phyloP scores from a whole-genome alignment of 805 yeast species.

The Cyberlindnera bimundalis region DNA sequence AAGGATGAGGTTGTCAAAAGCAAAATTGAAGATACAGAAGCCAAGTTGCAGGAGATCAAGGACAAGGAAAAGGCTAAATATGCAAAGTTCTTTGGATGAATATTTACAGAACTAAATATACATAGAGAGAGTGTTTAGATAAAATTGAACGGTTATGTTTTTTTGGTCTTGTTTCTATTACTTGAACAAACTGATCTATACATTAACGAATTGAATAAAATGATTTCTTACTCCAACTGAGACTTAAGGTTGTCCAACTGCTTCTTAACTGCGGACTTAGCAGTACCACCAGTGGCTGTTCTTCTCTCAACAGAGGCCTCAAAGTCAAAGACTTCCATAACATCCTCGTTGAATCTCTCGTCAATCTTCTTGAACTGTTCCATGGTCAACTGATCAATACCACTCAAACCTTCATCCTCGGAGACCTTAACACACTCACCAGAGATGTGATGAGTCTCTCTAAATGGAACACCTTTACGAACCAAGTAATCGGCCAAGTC shows the following conservation, averaged over 20 bases:
- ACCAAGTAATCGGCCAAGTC: constrained; percentile 97
- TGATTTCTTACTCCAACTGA: constrained; percentile 22
- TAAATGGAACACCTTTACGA: constrained; percentile 96
- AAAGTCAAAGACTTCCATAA: constrained; percentile 81
- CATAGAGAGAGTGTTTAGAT: too few species aligned
- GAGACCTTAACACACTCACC: constrained; percentile 96
- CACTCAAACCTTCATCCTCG: constrained; percentile 70
- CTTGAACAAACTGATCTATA: constrained; percentile 1
- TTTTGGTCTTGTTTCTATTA: too few species aligned
- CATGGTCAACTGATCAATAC: constrained; percentile 79
- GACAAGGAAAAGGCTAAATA: constrained; percentile 50
- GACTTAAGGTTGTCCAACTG: constrained; percentile 49
- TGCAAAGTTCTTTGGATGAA: constrained; percentile 54
- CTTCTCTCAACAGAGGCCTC: constrained; percentile 96
- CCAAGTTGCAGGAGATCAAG: constrained; percentile 39
- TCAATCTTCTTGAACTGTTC: constrained; percentile 82
- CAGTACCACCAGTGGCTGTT: constrained; percentile 96
- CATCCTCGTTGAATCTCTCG: constrained; percentile 74
- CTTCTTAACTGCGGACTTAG: constrained; percentile 78
- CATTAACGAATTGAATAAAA: background rate
- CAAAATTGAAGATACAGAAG: constrained; percentile 42
- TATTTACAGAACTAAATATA: too few species aligned
- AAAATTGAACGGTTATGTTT: too few species aligned
- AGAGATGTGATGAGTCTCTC: constrained; percentile 98
- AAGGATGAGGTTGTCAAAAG: constrained; percentile 45